Evolutionary conservation across 495 filamentous ascomycete species (phyloP), one percentile per base, ranked within the genome.

Genomic region (Penicillium fimorum): DNA sequence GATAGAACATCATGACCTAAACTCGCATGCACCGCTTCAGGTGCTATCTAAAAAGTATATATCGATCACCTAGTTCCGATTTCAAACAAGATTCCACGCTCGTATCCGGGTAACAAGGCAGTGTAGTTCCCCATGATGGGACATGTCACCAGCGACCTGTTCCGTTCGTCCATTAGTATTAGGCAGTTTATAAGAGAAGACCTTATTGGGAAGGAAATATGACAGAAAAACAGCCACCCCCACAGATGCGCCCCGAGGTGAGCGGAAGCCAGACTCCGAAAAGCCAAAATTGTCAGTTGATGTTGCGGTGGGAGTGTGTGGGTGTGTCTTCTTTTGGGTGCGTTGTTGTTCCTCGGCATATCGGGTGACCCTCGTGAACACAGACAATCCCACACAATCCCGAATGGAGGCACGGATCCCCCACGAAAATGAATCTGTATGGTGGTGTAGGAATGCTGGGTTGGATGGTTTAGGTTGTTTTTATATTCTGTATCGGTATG

Each of bases 281-380:
- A 42, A 30, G 8, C 20, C 15, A 25, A 24, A 38, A 8, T 35
- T 15, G 52, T 22, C 27, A 41, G 30, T 43, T 42, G 40, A 57
- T 17, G 15, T 17, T 38, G 37, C 2, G 32, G 22, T n/a, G 40
- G 20, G 44, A n/a, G n/a, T n/a, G n/a, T n/a, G 24, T 44, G 30
- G 6, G 13, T 20, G n/a, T 46, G 18, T 50, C 35, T 40, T n/a
- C 35, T 32, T 29, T 50, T 27, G 47, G 37, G 18, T 35, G 18
- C 44, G 42, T 13, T 37, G 37, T 40, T 56, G 55, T 66, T 53
- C 62, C 62, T 60, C 59, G 62, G 61, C 59, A 62, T 58, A 32
- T 55, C 49, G 57, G 51, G 40, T 50, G 40, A 58, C 44, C 56
- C 59, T 56, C 51, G 62, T 62, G 64, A 64, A 56, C 47, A 50